phyloP scores from a whole-genome alignment of 1,139 yeast species.

The Hemisphaericaspora subhashii region DNA sequence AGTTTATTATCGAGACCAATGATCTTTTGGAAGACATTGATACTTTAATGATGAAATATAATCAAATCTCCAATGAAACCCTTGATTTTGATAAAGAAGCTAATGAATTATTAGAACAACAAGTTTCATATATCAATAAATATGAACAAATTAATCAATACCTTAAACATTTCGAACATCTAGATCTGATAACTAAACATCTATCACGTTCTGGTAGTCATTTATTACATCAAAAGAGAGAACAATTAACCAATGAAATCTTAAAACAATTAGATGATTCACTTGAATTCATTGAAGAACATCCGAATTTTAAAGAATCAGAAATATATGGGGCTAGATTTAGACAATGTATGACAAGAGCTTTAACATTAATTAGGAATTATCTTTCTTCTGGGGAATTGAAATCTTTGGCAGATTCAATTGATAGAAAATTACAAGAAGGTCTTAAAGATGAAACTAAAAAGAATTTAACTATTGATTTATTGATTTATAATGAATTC shows the following conservation, averaged over 20 bases:
- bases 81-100: slow-evolving; percentile 62
- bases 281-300: slow-evolving; percentile 32
- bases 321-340: slow-evolving; percentile 72
- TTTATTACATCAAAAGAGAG: slow-evolving; percentile 41
- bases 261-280: slow-evolving; percentile 60
- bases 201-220: slow-evolving; percentile 71
- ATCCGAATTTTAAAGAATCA: slow-evolving; percentile 62
- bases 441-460: slow-evolving; percentile 27
- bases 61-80: slow-evolving; percentile 59
- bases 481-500: slow-evolving; percentile 56
- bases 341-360: slow-evolving; percentile 82
- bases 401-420: slow-evolving; percentile 27
- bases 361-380: slow-evolving; percentile 72
- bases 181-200: slow-evolving; percentile 68
- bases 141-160: slow-evolving; percentile 52
- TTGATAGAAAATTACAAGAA: slow-evolving; percentile 42
- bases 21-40: slow-evolving; percentile 42
- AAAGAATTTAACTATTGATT: slow-evolving; percentile 22
- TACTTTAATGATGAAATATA: slow-evolving; percentile 49
- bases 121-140: slow-evolving; percentile 43
- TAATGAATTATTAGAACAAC: slow-evolving; percentile 52
- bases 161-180: slow-evolving; percentile 62
- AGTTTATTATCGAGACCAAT: slow-evolving; percentile 42
- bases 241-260: slow-evolving; percentile 30
- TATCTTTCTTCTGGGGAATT: slow-evolving; percentile 59